Conservation (phyloP, 345 rosid species). For the Citrus unshiu region DNA sequence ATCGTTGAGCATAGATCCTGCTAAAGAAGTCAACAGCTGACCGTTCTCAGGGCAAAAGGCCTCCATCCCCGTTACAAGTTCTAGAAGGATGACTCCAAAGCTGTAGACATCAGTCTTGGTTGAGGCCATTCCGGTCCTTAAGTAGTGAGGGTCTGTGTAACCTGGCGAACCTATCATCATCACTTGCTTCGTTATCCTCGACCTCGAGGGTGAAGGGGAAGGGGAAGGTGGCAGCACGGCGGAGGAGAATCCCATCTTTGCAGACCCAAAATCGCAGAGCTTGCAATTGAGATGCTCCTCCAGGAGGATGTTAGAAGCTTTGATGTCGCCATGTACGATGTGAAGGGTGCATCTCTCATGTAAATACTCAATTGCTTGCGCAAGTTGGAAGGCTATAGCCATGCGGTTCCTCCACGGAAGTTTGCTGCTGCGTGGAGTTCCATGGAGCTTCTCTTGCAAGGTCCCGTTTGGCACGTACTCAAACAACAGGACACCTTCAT, state of each 20-base stretch:
- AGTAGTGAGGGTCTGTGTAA: conserved; percentile 83
- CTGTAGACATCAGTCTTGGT: conserved; percentile 86
- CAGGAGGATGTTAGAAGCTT: conserved; percentile 70
- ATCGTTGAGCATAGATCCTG: conserved; percentile 33
- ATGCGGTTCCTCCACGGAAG: conserved; percentile 65
- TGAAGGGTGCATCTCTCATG: conserved; percentile 73
- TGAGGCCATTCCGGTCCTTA: conserved; percentile 72
- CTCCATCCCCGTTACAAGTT: conserved; percentile 66
- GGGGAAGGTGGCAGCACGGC: conserved; percentile 41
- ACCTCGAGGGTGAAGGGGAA: conserved; percentile 13
- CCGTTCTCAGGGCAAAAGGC: conserved; percentile 68
- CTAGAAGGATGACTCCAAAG: conserved; percentile 72
- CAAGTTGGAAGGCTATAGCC: conserved; percentile 62
- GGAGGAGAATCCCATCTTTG: conserved; percentile 82
- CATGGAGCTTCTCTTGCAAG: conserved; percentile 68
- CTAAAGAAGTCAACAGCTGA: conserved; percentile 40
- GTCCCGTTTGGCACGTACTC: conserved; percentile 70
- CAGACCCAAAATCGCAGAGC: conserved; percentile 87
- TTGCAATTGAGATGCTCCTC: conserved; percentile 66
- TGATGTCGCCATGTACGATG: conserved; percentile 81
- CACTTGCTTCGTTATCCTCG: conserved; percentile 34
- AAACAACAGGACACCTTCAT: conserved; percentile 70
- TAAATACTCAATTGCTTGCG: conserved; percentile 67
- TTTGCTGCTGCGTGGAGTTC: conserved; percentile 10
- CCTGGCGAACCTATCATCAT: conserved; percentile 80